Conservation (phyloP, 306 rosid species). For the Chamaecrista fasciculata region DNA sequence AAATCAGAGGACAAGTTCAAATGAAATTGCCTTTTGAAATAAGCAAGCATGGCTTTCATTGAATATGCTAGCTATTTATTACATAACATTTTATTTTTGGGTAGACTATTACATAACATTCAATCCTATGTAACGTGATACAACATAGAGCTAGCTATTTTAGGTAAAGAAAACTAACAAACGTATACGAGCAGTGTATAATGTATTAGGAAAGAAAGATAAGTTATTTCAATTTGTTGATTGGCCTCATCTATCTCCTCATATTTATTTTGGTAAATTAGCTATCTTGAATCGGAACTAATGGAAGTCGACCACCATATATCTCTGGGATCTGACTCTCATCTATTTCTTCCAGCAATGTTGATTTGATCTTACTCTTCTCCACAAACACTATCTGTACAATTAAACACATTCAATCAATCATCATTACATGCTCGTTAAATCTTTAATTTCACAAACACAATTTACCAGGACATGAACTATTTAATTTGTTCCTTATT, state of each 20-base stretch:
- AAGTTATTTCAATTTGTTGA: background rate
- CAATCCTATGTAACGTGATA: background rate
- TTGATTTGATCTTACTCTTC: conserved; percentile 49
- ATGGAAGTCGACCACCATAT: conserved; percentile 63
- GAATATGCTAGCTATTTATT: no score
- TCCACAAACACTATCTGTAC: conserved; percentile 72
- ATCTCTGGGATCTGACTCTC: conserved; percentile 71
- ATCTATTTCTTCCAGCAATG: conserved; percentile 66
- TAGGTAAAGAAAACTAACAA: conserved; percentile 28
- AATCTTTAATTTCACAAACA: background rate
- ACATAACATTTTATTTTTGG: no score
- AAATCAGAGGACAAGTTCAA: background rate
- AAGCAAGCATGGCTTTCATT: conserved; percentile 11
- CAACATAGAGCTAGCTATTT: background rate
- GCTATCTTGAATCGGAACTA: conserved; percentile 66
- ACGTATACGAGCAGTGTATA: background rate
- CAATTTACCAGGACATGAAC: no score
- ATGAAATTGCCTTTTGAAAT: background rate
- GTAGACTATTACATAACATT: no score
- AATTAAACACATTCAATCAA: background rate
- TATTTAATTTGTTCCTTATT: no score
- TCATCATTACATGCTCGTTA: background rate
- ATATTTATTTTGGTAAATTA: conserved; percentile 23
- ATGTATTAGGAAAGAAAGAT: background rate
- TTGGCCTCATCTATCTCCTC: background rate